Percentiles rank a stretch among this genome's conserved stretches.
phyloP scores from a whole-genome alignment of 2,329 filamentous ascomycete genomes.

The Trichophyton benhamiae region DNA sequence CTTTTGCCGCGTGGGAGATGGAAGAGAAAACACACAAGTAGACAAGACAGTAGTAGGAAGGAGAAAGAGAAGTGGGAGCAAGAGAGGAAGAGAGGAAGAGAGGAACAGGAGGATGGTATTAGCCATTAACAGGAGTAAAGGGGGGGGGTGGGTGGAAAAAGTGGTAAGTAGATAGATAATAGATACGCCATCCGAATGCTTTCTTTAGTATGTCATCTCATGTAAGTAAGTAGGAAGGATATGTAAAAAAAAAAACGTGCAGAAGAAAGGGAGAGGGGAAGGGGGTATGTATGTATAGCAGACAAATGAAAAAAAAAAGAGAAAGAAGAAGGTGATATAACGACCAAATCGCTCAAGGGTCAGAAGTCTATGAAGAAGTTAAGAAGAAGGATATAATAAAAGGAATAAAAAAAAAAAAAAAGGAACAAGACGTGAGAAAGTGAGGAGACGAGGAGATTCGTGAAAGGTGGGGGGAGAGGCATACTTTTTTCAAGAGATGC shows the following conservation, averaged over 20 bases:
- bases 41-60: too few species aligned
- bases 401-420: not conserved
- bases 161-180: not conserved
- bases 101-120: too few species aligned
- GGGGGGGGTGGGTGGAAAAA: not conserved
- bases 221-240: not conserved
- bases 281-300: not conserved
- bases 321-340: not conserved
- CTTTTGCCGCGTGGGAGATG: not conserved
- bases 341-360: slow-evolving; percentile 8
- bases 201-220: slow-evolving; percentile 2
- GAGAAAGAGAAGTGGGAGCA: not conserved
- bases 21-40: not conserved
- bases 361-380: slow-evolving; percentile 9
- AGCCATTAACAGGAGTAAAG: too few species aligned
- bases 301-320: not conserved
- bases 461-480: not conserved
- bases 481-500: not conserved
- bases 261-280: not conserved
- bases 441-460: not conserved
- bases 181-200: not conserved
- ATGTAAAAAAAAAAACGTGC: not conserved
- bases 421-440: not conserved
- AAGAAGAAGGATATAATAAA: slow-evolving; percentile 1
- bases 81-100: not conserved